These are phyloP conservation scores for Saccharomycopsis microspora DNA, from an alignment of 805 yeast species.

Conservation along the genomic window DNA sequence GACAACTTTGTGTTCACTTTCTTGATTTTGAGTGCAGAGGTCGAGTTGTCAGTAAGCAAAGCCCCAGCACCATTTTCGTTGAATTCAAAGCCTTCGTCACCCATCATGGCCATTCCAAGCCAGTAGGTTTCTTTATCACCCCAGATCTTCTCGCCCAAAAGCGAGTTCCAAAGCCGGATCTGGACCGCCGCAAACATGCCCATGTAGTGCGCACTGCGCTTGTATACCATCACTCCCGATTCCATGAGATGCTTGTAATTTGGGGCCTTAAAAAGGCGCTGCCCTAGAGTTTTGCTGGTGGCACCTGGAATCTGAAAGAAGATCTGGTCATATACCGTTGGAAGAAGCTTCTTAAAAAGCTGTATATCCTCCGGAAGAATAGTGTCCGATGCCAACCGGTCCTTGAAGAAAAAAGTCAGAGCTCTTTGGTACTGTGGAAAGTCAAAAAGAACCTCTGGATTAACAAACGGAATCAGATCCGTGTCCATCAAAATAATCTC, in stretches of 20 bases:
- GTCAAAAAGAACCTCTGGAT: conserved; percentile 27
- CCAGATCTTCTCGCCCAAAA: conserved; percentile 39
- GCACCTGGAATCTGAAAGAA: conserved; percentile 26
- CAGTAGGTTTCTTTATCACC: conserved; percentile 63
- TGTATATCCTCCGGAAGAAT: conserved; percentile 24
- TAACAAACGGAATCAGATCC: conserved; percentile 34
- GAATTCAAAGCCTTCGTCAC: conserved; percentile 41
- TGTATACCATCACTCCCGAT: conserved; percentile 32
- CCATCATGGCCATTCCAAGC: conserved; percentile 44
- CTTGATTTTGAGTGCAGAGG: conserved; percentile 18
- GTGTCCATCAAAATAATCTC: conserved; percentile 41
- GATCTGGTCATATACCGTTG: conserved; percentile 27
- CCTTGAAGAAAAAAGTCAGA: conserved; percentile 34
- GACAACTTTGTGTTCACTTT: conserved; percentile 17
- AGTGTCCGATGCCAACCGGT: conserved; percentile 31
- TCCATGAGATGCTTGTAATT: conserved; percentile 32
- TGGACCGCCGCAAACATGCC: conserved; percentile 35
- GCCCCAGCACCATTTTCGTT: conserved; percentile 44
- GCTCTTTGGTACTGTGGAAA: conserved; percentile 23
- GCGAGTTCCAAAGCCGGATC: conserved; percentile 27
- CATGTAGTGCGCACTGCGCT: conserved; percentile 35
- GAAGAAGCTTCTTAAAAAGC: conserved; percentile 34
- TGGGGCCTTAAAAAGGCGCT: conserved; percentile 28
- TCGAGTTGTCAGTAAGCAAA: conserved; percentile 31
- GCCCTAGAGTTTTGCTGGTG: conserved; percentile 25